A percentile compares a stretch with the other conserved stretches of the same genome.
Conservation (phyloP, 2,329 filamentous ascomycete species). For the Microsporum ferrugineum region DNA sequence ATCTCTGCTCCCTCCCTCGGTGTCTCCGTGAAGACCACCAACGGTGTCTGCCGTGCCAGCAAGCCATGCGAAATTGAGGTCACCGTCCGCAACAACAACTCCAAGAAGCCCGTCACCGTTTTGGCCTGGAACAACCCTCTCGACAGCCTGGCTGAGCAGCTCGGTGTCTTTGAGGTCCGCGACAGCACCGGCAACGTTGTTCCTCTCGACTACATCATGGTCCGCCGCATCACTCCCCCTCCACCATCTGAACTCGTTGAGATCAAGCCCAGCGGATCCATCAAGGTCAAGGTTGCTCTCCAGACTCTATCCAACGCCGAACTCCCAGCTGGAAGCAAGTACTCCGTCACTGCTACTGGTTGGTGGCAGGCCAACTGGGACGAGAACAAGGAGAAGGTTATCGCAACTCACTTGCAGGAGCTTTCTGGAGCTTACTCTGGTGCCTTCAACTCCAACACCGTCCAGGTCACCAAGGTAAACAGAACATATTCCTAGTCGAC, state of each 20-base stretch:
- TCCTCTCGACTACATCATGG: slow-evolving; percentile 22
- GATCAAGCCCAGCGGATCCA: slow-evolving; percentile 19
- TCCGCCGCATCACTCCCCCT: slow-evolving; percentile 25
- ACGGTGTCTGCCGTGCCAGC: slow-evolving; percentile 4
- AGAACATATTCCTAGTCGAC: no score
- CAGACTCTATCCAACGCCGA: slow-evolving; percentile 19
- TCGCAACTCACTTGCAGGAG: slow-evolving; percentile 16
- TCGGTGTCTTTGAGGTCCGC: slow-evolving; percentile 23
- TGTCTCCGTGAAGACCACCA: neutral
- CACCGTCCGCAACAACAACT: slow-evolving; percentile 22
- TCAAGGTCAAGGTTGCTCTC: slow-evolving; percentile 20
- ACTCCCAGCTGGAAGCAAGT: slow-evolving; percentile 23
- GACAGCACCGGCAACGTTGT: slow-evolving; percentile 19
- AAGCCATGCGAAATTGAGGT: slow-evolving; percentile 15
- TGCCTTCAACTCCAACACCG: slow-evolving; percentile 19
- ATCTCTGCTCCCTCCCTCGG: neutral
- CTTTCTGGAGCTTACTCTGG: slow-evolving; percentile 15
- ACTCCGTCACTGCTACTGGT: slow-evolving; percentile 24
- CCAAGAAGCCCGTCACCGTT: slow-evolving; percentile 22
- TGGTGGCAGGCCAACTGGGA: slow-evolving; percentile 30
- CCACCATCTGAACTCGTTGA: slow-evolving; percentile 23
- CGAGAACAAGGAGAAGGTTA: slow-evolving; percentile 16
- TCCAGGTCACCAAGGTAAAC: slow-evolving; percentile 7
- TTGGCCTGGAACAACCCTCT: slow-evolving; percentile 30
- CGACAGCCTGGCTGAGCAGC: slow-evolving; percentile 22